A percentile compares a stretch with the other conserved stretches of the same genome.
Evolutionary conservation across 495 filamentous ascomycete genomes (phyloP).

Genomic region (Hypoxylon intermedium): DNA sequence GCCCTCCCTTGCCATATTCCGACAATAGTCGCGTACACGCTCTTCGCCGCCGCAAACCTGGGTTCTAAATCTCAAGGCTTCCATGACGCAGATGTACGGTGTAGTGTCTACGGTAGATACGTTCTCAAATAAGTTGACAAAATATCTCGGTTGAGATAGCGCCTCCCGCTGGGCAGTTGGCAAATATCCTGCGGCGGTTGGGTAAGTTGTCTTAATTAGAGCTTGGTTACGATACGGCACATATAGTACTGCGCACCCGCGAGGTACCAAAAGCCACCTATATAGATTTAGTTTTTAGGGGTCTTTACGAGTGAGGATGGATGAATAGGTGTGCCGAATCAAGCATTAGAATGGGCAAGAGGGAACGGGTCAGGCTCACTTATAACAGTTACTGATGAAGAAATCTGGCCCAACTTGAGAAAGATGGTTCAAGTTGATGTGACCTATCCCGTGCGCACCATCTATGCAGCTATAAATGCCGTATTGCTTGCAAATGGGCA

Average conservation of each 20-base stretch:
- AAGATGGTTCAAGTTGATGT: conserved; percentile 68
- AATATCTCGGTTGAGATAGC: conserved; percentile 46
- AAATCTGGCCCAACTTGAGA: conserved; percentile 70
- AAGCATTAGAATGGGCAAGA: not conserved
- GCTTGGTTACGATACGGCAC: conserved; percentile 75
- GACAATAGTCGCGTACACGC: conserved; percentile 65
- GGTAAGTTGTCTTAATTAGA: conserved; percentile 73
- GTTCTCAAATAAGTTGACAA: conserved; percentile 72
- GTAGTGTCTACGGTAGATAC: conserved; percentile 73
- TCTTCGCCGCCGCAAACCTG: conserved; percentile 77
- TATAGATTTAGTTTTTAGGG: conserved; percentile 62
- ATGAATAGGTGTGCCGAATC: too few relatives aligned
- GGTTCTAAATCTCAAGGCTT: conserved; percentile 69
- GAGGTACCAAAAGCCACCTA: conserved; percentile 85
- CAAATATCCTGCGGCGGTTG: conserved; percentile 66
- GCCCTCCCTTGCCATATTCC: conserved; percentile 61
- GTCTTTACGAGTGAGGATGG: conserved; percentile 60
- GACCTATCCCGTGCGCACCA: conserved; percentile 77
- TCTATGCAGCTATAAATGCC: conserved; percentile 68
- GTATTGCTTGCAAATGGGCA: conserved; percentile 63
- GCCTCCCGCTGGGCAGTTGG: conserved; percentile 20
- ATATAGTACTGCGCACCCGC: conserved; percentile 76
- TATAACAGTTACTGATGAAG: conserved; percentile 79
- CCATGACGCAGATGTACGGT: conserved; percentile 69
- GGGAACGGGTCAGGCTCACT: conserved; percentile 74